These are phyloP conservation scores for Litsea cubeba DNA, from an alignment of 164 flowering plant genomes.

Conservation along the genomic window DNA sequence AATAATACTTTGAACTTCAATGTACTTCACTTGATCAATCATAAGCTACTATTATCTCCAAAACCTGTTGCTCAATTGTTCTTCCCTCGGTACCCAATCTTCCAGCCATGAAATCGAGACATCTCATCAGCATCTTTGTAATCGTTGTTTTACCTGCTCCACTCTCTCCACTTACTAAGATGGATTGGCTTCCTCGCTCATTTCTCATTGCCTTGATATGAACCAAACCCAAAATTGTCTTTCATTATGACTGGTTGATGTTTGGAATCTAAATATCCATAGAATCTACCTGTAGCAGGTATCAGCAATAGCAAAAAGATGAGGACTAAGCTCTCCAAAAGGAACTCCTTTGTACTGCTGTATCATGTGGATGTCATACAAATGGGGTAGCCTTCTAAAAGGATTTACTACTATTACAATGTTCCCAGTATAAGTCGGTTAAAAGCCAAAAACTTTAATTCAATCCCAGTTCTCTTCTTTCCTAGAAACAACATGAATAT, in stretches of 20 bases:
- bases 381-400: conserved; percentile 71
- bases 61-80: conserved; percentile 83
- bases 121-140: conserved; percentile 86
- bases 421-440: conserved; percentile 86
- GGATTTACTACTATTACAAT: conserved; percentile 85
- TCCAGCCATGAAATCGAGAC: conserved; percentile 92
- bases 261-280: neutral
- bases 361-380: conserved; percentile 83
- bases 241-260: neutral
- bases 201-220: conserved; percentile 59
- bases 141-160: conserved; percentile 94
- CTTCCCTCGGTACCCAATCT: conserved; percentile 73
- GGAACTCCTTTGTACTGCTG: conserved; percentile 79
- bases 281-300: conserved; percentile 53
- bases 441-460: conserved; percentile 11
- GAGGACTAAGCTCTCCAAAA: conserved; percentile 85
- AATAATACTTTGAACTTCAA: neutral
- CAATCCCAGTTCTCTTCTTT: neutral
- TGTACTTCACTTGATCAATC: neutral
- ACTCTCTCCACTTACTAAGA: conserved; percentile 84
- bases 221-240: neutral
- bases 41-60: conserved; percentile 46
- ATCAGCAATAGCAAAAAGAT: conserved; percentile 85
- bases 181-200: conserved; percentile 66
- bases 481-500: neutral